phyloP scores from a whole-genome alignment of 495 filamentous ascomycete genomes.

The Poronia punctata region DNA sequence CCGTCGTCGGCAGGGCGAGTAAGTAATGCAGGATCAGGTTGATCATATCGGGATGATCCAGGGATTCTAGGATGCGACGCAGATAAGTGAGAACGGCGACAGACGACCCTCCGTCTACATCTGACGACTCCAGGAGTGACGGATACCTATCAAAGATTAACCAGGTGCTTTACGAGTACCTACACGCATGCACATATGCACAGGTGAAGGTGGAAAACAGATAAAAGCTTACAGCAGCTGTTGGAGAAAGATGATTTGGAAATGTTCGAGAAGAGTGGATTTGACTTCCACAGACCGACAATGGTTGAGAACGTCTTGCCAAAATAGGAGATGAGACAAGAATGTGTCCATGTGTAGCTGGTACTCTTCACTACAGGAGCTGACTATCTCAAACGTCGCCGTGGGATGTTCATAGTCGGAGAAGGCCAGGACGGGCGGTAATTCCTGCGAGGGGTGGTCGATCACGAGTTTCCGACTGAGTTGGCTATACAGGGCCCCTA shows the following conservation, averaged over 20 bases:
- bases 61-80: conserved; percentile 76
- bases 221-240: conserved; percentile 89
- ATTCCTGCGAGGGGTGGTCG: conserved; percentile 52
- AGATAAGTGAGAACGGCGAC: conserved; percentile 94
- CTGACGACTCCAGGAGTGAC: conserved; percentile 90
- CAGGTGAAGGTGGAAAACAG: conserved; percentile 5
- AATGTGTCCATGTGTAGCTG: conserved; percentile 84
- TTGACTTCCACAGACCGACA: conserved; percentile 88
- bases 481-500: conserved; percentile 94
- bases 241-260: conserved; percentile 92
- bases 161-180: no score
- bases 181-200: no score
- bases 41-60: conserved; percentile 88
- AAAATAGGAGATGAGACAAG: conserved; percentile 88
- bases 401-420: conserved; percentile 70
- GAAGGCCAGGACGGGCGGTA: conserved; percentile 75
- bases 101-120: conserved; percentile 91
- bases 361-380: conserved; percentile 60
- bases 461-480: conserved; percentile 70
- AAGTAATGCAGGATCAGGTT: conserved; percentile 91
- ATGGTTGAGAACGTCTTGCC: conserved; percentile 96
- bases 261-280: conserved; percentile 89
- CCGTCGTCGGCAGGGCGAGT: conserved; percentile 62
- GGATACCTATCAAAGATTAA: conserved; percentile 61
- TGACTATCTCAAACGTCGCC: conserved; percentile 59